Conservation (phyloP, 177 flowering plant genomes). For the Telopea speciosissima region DNA sequence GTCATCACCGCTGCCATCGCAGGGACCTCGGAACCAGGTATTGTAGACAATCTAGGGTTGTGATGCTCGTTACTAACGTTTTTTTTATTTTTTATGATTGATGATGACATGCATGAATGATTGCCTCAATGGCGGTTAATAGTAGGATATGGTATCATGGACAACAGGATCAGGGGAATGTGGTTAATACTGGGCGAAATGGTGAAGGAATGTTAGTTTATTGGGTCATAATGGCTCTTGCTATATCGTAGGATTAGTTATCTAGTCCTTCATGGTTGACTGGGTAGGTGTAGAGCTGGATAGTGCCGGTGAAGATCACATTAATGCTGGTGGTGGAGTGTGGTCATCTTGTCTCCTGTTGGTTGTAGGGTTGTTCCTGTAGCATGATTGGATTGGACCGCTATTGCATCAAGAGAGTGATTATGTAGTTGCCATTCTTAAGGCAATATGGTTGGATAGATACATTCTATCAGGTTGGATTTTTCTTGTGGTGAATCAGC, state of each 20-base stretch:
- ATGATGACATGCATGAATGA: not conserved
- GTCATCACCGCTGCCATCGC: conserved; percentile 17
- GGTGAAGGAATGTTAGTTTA: not conserved
- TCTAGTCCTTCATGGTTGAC: not conserved
- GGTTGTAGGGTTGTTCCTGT: not conserved
- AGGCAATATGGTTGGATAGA: no score
- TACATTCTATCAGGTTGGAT: no score
- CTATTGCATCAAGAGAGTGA: not conserved
- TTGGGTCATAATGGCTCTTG: not conserved
- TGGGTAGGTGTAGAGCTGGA: not conserved
- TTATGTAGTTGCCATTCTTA: not conserved
- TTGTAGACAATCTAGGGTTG: not conserved
- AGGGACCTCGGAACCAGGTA: conserved; percentile 31
- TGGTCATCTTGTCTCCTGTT: not conserved
- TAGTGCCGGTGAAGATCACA: not conserved
- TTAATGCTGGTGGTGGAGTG: not conserved
- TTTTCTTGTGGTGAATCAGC: no score
- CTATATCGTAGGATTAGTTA: not conserved
- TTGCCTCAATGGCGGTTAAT: not conserved
- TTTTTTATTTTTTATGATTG: not conserved
- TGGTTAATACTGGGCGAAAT: not conserved
- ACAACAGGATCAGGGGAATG: not conserved
- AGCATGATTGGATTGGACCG: not conserved
- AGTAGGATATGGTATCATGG: not conserved
- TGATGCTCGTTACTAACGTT: not conserved